These are phyloP conservation scores for Sporothrix pallida DNA, from an alignment of 2,329 filamentous ascomycete species.

Conservation along the genomic window DNA sequence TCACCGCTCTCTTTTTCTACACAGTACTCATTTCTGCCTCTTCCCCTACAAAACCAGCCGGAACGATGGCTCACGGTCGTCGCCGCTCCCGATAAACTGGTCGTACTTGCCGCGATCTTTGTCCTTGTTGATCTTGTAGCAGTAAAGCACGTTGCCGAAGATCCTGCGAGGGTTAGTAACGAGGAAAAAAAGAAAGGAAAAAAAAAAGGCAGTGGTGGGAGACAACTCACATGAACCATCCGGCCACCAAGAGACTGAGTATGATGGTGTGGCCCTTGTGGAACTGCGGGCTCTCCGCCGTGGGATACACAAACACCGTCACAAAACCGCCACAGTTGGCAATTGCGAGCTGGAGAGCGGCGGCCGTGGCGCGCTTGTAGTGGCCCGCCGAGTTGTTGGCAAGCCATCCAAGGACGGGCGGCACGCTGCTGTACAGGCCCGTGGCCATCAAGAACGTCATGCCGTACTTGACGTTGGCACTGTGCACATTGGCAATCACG, in stretches of 20 bases:
- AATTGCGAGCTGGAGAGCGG: conserved; percentile 67
- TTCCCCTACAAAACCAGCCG: conserved; percentile 59
- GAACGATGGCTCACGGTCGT: conserved; percentile 69
- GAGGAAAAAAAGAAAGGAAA: too few species aligned
- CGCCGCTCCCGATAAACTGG: conserved; percentile 60
- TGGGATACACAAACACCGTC: conserved; percentile 55
- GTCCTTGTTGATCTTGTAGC: conserved; percentile 66
- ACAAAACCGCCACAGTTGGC: conserved; percentile 73
- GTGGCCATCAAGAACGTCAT: conserved; percentile 73
- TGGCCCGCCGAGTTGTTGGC: conserved; percentile 72
- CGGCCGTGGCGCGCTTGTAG: conserved; percentile 72
- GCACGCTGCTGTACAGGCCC: conserved; percentile 67
- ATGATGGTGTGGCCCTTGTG: conserved; percentile 67
- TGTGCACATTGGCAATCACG: conserved; percentile 62
- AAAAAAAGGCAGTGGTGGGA: too few species aligned
- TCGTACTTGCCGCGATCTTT: conserved; percentile 66
- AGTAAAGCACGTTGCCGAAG: conserved; percentile 65
- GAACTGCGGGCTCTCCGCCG: conserved; percentile 61
- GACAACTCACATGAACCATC: conserved; percentile 66
- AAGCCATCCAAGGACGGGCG: conserved; percentile 67
- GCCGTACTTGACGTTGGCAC: conserved; percentile 62
- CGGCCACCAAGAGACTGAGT: conserved; percentile 63
- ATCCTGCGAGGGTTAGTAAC: conserved; percentile 50
- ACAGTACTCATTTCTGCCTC: neutral
- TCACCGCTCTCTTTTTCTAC: neutral